These are phyloP conservation scores for Suillus ampliporus DNA, from an alignment of 768 basidiomycete species.

Conservation along the genomic window DNA sequence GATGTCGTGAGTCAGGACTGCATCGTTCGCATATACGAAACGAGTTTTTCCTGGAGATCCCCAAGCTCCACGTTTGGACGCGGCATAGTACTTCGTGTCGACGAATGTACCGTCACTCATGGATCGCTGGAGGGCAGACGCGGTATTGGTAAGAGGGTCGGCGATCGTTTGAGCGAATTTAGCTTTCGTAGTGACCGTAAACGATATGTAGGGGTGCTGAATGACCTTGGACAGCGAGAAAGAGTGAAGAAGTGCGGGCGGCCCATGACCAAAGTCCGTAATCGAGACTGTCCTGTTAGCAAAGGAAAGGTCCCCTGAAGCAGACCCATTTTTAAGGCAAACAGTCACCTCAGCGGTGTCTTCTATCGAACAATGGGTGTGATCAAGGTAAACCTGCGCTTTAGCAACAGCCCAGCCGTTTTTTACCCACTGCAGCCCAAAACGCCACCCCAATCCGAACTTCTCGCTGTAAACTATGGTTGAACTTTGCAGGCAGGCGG, in stretches of 20 bases:
- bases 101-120: conserved; percentile 32
- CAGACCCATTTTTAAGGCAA: conserved; percentile 14
- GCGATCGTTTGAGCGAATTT: conserved; percentile 13
- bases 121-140: conserved; percentile 28
- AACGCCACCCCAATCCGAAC: conserved; percentile 36
- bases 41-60: conserved; percentile 26
- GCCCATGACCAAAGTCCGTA: conserved; percentile 32
- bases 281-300: conserved; percentile 24
- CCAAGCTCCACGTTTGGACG: conserved; percentile 23
- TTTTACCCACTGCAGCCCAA: conserved; percentile 25
- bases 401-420: conserved; percentile 28
- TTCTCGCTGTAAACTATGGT: conserved; percentile 28
- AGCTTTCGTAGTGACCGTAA: conserved; percentile 27
- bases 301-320: conserved; percentile 11
- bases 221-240: conserved; percentile 21
- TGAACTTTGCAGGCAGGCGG: conserved; percentile 16
- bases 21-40: conserved; percentile 27
- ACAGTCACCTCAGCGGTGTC: conserved; percentile 24
- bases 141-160: conserved; percentile 22
- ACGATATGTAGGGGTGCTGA: conserved; percentile 25
- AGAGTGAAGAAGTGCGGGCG: conserved; percentile 29
- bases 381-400: conserved; percentile 31
- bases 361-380: conserved; percentile 27
- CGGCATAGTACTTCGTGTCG: conserved; percentile 36
- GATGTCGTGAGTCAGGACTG: background rate